These are phyloP conservation scores for Lentinula novae-zelandiae DNA, from an alignment of 1,284 basidiomycete species.

Conservation along the genomic window DNA sequence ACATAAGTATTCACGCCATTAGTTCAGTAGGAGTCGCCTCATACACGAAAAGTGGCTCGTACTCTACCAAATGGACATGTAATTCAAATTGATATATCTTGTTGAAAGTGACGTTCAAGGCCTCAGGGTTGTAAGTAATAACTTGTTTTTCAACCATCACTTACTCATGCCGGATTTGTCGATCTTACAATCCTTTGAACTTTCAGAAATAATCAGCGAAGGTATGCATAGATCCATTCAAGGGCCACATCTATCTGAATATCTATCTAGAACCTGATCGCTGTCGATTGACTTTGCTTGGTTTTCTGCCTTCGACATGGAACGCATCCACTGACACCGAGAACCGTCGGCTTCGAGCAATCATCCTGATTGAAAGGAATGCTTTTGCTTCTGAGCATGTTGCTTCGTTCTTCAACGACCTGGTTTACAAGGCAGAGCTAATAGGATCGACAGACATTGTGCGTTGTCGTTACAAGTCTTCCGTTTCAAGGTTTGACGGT, in stretches of 20 bases:
- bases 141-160: not conserved
- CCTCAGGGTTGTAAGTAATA: not conserved
- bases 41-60: conserved; percentile 6
- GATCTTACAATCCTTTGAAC: conserved; percentile 33
- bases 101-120: not conserved
- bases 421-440: conserved; percentile 28
- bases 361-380: conserved; percentile 40
- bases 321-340: conserved; percentile 34
- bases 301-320: conserved; percentile 28
- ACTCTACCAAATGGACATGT: not conserved
- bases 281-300: conserved; percentile 32
- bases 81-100: not conserved
- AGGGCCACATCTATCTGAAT: not conserved
- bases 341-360: conserved; percentile 27
- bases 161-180: conserved; percentile 2
- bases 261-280: conserved; percentile 21
- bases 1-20: conserved; percentile 4
- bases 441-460: conserved; percentile 43
- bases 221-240: conserved; percentile 27
- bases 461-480: conserved; percentile 31
- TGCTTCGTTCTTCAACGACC: conserved; percentile 23
- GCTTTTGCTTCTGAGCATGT: conserved; percentile 28
- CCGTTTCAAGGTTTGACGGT: conserved; percentile 22
- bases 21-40: conserved; percentile 2
- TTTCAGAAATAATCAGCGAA: conserved; percentile 57